Percentiles rank a stretch among this genome's conserved stretches.
These are phyloP conservation scores for Cryptococcus sp. DNA, from an alignment of 1,284 basidiomycete genomes.

Conservation along the genomic window DNA sequence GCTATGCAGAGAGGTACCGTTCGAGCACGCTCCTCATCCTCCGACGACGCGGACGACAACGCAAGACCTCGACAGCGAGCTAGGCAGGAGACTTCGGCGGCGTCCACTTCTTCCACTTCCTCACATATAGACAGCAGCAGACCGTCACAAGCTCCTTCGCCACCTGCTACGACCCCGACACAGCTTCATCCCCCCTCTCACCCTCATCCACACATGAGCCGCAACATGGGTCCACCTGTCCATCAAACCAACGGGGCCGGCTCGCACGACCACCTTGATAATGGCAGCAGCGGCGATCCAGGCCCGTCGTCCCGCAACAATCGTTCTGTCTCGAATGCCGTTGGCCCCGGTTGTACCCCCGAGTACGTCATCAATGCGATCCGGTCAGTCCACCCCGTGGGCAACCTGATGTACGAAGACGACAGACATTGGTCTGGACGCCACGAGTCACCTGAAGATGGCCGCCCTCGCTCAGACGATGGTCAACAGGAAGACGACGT, in stretches of 20 bases:
- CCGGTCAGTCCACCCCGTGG: slow-evolving; percentile 14
- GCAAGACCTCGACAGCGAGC: slow-evolving; percentile 12
- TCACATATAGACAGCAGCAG: slow-evolving; percentile 3
- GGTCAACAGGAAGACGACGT: slow-evolving; percentile 18
- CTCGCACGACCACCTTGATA: neutral
- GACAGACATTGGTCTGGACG: slow-evolving; percentile 40
- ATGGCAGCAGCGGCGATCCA: slow-evolving; percentile 1
- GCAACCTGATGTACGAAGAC: slow-evolving; percentile 46
- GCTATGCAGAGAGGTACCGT: slow-evolving; percentile 24
- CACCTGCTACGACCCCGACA: slow-evolving; percentile 1
- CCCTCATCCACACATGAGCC: neutral
- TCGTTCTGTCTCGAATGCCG: neutral
- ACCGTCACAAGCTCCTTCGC: neutral
- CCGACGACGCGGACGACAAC: slow-evolving; percentile 11
- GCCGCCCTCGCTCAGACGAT: slow-evolving; percentile 6
- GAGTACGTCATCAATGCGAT: slow-evolving; percentile 15
- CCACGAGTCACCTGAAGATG: slow-evolving; percentile 3
- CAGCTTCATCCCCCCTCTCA: neutral
- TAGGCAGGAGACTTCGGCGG: slow-evolving; percentile 8
- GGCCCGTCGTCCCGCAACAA: slow-evolving; percentile 10
- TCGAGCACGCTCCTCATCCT: slow-evolving; percentile 21
- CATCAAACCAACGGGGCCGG: slow-evolving; percentile 13
- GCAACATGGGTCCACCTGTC: slow-evolving; percentile 18
- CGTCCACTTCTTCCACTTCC: neutral
- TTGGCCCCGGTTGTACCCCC: slow-evolving; percentile 9